Evolutionary conservation across 345 rosid species (phyloP), one percentile per base, ranked within the genome.

Genomic region (Rhodamnia rubescens): DNA sequence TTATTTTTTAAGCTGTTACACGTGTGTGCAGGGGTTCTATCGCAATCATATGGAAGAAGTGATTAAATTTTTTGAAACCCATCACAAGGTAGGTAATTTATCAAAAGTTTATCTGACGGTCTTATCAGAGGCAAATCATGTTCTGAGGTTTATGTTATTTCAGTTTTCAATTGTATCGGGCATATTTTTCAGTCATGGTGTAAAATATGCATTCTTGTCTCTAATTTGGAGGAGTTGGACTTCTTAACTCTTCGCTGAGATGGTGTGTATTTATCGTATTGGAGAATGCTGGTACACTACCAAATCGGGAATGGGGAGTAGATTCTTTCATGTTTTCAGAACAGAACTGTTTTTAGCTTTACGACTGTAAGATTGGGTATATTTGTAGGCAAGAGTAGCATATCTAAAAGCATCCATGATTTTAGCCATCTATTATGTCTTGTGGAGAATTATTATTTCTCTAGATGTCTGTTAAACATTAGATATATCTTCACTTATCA

Each of bases 41-140:
- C 90, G 98, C 57, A 96, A 96, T 87, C 98, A 95, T 89, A 95
- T 96, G 98, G 99, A 95, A 92, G 98, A 97, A 90, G 99, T 95
- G 59, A 95, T 95, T 85, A 93, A 89, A 88, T 97, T 97, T 91
- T 94, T 97, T 82, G 98, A 95, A 90, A 95, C 95, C 75, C 92
- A 94, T 81, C 99, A 95, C 92, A 94, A 97, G 98, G 98, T 95
- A 91, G 88, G 74, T 69, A 69, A 36, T 69, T 69, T 36, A 44
- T 50, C 54, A 58, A 64, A 69, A 32, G 26, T 69, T 36, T 18
- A 69, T 69, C 26, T 36, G 80, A 69, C 13, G 1, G 26, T 36
- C 80, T 36, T 36, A 69, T 36, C 11, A 6, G 47, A 36, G 26
- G 47, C 13, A 18, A 42, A 69, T 69, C 80, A 69, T 69, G 47